Percentiles rank a stretch among this genome's conserved stretches.
phyloP scores from a whole-genome alignment of 352 stramenopile genomes.

The Phytophthora citricola region DNA sequence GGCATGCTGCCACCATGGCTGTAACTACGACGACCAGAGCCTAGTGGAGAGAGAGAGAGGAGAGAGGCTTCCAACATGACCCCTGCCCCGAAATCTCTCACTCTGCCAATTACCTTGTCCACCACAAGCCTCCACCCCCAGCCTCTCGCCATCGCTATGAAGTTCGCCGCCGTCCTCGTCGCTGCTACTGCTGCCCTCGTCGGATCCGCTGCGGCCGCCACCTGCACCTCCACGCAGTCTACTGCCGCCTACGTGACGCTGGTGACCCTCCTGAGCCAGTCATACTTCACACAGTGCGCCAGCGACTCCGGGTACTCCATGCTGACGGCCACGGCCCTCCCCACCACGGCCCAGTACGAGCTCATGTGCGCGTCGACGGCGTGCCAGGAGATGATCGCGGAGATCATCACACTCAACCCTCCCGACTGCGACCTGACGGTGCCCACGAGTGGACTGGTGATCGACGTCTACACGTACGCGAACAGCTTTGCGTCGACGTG shows the following conservation, averaged over 20 bases:
- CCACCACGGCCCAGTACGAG: slow-evolving; percentile 29
- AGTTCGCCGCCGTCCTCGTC: slow-evolving; percentile 23
- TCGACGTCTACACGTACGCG: slow-evolving; percentile 33
- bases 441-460: slow-evolving; percentile 31
- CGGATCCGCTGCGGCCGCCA: slow-evolving; percentile 7
- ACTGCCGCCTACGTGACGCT: slow-evolving; percentile 23
- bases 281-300: slow-evolving; percentile 23
- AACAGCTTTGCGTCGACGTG: slow-evolving; percentile 19
- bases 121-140: not conserved
- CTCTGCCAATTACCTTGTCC: not conserved
- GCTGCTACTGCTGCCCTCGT: slow-evolving; percentile 6
- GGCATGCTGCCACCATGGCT: not conserved
- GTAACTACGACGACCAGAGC: too few species aligned
- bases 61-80: too few species aligned
- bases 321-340: slow-evolving; percentile 32
- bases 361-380: slow-evolving; percentile 38
- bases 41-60: too few species aligned
- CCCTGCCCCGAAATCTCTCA: not conserved
- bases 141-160: slow-evolving; percentile 10
- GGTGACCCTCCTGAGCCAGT: slow-evolving; percentile 14
- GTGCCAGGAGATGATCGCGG: slow-evolving; percentile 32
- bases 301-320: slow-evolving; percentile 37
- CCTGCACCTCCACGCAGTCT: slow-evolving; percentile 20
- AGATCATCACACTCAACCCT: slow-evolving; percentile 25
- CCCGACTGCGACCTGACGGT: slow-evolving; percentile 40